These are phyloP conservation scores for Pilasporangium apinafurcum DNA, from an alignment of 352 stramenopile species.

Conservation along the genomic window DNA sequence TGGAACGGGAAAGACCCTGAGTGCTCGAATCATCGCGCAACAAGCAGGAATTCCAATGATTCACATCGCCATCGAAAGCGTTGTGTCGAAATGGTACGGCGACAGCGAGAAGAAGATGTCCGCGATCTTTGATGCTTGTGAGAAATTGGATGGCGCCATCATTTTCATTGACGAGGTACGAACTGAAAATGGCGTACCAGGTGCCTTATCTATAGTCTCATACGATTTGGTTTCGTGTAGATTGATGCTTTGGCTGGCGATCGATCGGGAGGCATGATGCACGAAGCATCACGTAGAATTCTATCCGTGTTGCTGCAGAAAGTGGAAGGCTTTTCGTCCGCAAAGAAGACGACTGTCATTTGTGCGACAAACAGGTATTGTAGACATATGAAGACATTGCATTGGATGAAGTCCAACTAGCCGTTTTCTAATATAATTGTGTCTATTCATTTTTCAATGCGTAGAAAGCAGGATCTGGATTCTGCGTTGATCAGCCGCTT, in stretches of 20 bases:
- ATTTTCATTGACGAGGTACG: conserved; percentile 93
- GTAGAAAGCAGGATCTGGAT: conserved; percentile 91
- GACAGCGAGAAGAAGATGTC: conserved; percentile 94
- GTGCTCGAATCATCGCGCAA: conserved; percentile 91
- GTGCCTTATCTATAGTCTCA: neutral
- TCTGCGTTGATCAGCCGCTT: conserved; percentile 91
- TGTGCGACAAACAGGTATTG: conserved; percentile 89
- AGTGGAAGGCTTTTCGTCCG: conserved; percentile 90
- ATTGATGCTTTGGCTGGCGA: conserved; percentile 89
- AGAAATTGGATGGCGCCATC: conserved; percentile 89
- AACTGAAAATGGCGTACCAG: no score
- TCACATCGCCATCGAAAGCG: conserved; percentile 90
- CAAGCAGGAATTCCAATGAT: conserved; percentile 91
- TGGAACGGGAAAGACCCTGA: conserved; percentile 93
- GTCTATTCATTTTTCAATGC: neutral
- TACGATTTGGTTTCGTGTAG: conserved; percentile 18
- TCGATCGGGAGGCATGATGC: conserved; percentile 84
- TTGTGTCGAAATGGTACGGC: conserved; percentile 94
- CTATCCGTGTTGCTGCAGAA: conserved; percentile 90
- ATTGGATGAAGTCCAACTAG: no score
- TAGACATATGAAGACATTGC: no score
- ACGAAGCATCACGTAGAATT: conserved; percentile 90
- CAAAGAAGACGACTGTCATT: conserved; percentile 90
- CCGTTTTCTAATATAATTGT: no score
- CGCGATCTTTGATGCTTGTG: conserved; percentile 91